Percentiles rank a stretch among this genome's conserved stretches.
These are phyloP conservation scores for Phytophthora sansomeana DNA, from an alignment of 352 stramenopile species.

Conservation along the genomic window DNA sequence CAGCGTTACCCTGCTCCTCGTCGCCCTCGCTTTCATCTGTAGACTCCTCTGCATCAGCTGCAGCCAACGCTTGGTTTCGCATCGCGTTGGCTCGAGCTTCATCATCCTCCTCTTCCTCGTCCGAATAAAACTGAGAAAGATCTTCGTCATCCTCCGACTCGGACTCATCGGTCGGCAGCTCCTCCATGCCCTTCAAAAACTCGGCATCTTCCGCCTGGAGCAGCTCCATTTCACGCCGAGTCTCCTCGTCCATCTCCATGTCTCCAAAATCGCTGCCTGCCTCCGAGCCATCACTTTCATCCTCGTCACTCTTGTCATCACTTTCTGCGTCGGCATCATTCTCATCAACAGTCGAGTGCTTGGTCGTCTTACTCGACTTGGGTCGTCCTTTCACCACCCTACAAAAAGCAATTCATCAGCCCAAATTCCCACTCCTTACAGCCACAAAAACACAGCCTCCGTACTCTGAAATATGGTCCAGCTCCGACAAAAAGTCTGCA, in stretches of 20 bases:
- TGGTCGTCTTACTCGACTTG: slow-evolving; percentile 21
- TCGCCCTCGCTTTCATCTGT: slow-evolving; percentile 29
- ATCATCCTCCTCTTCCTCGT: slow-evolving; percentile 62
- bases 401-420: slow-evolving; percentile 4
- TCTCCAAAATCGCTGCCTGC: slow-evolving; percentile 35
- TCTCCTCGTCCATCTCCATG: slow-evolving; percentile 87
- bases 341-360: slow-evolving; percentile 1
- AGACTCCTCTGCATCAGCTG: slow-evolving; percentile 8
- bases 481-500: slow-evolving; percentile 72
- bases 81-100: slow-evolving; percentile 65
- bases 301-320: slow-evolving; percentile 31
- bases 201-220: slow-evolving; percentile 84
- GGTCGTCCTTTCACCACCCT: slow-evolving; percentile 71
- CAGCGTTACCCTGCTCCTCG: slow-evolving; percentile 25
- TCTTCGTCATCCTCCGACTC: slow-evolving; percentile 76
- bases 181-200: slow-evolving; percentile 85
- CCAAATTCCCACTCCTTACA: slow-evolving; percentile 1
- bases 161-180: slow-evolving; percentile 85
- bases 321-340: slow-evolving; percentile 33
- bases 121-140: slow-evolving; percentile 69
- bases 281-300: slow-evolving; percentile 38
- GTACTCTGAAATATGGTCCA: slow-evolving; percentile 83
- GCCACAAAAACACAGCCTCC: background rate
- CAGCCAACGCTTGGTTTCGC: slow-evolving; percentile 52
- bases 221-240: slow-evolving; percentile 74